Base-by-base conservation (phyloP, 2,329 filamentous ascomycete genomes). In the Talaromyces rugulosus region DNA sequence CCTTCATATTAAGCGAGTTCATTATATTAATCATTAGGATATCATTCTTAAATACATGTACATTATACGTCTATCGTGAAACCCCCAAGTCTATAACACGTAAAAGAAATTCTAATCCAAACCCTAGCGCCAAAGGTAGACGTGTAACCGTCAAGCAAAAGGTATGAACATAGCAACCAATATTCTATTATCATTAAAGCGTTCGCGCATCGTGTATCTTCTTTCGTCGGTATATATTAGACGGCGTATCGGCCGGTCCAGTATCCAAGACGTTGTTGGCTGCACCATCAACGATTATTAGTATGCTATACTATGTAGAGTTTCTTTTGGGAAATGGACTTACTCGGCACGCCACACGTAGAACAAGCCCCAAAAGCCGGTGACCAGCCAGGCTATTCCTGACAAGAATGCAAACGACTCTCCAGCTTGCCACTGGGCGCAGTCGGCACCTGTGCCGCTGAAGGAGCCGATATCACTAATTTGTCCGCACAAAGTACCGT, bases 361-460 rank as follows among this genome's bases (percentile, higher is more conserved):
- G 31, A 56, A 62, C 6, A 62, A 52, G 5, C 61, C 61, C 16
- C 58, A 16, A 4, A 62, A 42, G 12, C 61, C 56, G 12, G 61
- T 62, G 9, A 59, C 51, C n/a, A 92, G 82, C 89, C 89, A 92
- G 69, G 87, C 80, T 66, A 90, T 81, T 60, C 87, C 88, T 2
- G 86, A 88, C 59, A 92, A 75, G 76, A 92, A 92, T 50, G 82
- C 78, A 70, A 92, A 91, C 4, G 89, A 89, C 67, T 90, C 83
- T 63, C 85, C 81, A 47, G 89, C 85, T 77, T 89, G 91, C 83
- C 85, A 90, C 67, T 85, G 83, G 62, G 84, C 81, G 75, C 90
- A 94, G n/a, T 74, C 72, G 51, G 27, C 50, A 16, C 82, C 76
- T 65, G 79, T 77, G 53, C 64, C 27, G 70, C 71, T 63, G 90